phyloP scores from a whole-genome alignment of 225 moss, liverwort and hornwort genomes.

The Asterella californica region DNA sequence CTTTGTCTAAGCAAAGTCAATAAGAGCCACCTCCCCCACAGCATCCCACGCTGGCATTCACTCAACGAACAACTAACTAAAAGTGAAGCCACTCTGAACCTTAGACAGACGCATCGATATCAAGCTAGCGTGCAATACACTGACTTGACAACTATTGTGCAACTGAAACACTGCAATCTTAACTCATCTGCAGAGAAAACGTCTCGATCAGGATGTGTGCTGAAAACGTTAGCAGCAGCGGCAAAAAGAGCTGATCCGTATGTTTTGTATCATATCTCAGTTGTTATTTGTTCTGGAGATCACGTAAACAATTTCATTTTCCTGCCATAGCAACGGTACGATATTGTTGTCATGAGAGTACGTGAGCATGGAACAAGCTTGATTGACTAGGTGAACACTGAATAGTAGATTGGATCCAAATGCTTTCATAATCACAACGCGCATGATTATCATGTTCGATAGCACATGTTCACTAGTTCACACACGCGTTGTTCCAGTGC shows the following conservation, averaged over 20 bases:
- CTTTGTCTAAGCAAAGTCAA: constrained; percentile 74
- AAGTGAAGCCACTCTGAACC: no score
- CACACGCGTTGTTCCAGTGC: no score
- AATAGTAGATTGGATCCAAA: no score
- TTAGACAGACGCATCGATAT: background rate
- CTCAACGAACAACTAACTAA: background rate
- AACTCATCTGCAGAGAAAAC: background rate
- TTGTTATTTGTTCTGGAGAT: background rate
- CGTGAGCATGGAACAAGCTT: no score
- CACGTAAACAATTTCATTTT: no score
- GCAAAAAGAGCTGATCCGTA: background rate
- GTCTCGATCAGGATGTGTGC: background rate
- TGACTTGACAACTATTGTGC: background rate
- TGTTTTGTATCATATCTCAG: background rate
- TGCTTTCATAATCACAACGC: no score
- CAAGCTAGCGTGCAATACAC: background rate
- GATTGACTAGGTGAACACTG: no score
- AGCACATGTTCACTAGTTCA: no score
- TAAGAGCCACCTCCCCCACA: constrained; percentile 93
- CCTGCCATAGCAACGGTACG: no score
- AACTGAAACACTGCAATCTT: background rate
- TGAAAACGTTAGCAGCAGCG: no score
- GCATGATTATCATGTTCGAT: no score
- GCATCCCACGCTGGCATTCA: constrained; percentile 52
- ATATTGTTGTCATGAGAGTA: no score